These are phyloP conservation scores for Gentiana straminea DNA, from an alignment of 257 asterid species.

Conservation along the genomic window DNA sequence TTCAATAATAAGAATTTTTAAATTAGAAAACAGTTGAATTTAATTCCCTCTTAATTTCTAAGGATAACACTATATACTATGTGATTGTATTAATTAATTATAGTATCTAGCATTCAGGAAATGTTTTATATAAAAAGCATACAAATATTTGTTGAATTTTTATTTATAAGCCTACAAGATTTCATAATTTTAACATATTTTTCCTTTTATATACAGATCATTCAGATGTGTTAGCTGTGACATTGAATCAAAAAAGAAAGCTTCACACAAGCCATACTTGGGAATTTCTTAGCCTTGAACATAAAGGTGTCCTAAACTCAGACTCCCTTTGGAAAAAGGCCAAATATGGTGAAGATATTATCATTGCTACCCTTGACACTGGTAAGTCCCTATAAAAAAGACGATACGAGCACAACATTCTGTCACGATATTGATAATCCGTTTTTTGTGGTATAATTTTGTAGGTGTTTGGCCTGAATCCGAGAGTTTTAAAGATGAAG, in stretches of 20 bases:
- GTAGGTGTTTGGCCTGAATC: conserved; percentile 87
- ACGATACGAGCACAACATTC: no score
- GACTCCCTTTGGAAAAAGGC: conserved; percentile 52
- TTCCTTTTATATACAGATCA: conserved; percentile 22
- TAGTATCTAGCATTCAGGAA: no score
- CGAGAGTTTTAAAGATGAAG: conserved; percentile 54
- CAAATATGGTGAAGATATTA: conserved; percentile 43
- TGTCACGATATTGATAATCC: no score
- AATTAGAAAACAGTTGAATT: no score
- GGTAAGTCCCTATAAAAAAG: conserved; percentile 17
- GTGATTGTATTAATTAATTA: no score
- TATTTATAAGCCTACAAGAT: no score
- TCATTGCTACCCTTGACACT: conserved; percentile 59
- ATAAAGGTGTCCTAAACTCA: conserved; percentile 23
- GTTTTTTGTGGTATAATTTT: background rate
- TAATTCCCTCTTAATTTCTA: no score
- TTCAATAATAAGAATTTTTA: no score
- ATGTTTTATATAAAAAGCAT: no score
- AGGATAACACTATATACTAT: no score
- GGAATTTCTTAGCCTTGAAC: conserved; percentile 55
- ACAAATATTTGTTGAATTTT: no score
- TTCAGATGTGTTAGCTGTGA: conserved; percentile 52
- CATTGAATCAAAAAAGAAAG: conserved; percentile 30
- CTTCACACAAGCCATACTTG: conserved; percentile 77
- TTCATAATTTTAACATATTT: no score